phyloP scores from a whole-genome alignment of 257 asterid genomes.

The Solanum chilense region DNA sequence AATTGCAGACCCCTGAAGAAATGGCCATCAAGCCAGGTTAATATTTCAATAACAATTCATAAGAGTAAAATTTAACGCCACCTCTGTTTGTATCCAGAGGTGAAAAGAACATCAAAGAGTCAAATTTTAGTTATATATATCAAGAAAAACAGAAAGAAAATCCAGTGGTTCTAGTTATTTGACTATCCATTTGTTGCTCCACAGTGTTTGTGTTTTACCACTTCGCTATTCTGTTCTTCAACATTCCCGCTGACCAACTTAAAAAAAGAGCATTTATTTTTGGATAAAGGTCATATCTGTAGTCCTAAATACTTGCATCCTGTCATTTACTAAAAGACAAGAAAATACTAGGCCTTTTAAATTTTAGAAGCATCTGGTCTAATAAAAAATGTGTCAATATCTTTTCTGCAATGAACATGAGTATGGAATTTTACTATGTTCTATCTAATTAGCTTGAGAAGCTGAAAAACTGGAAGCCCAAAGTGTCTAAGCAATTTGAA shows the following conservation, averaged over 20 bases:
- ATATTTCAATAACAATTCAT: neutral
- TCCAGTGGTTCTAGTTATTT: neutral
- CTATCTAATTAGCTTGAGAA: neutral
- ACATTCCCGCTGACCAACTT: neutral
- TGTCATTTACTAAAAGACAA: neutral
- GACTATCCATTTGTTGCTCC: neutral
- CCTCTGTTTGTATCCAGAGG: neutral
- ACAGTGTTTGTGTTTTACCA: neutral
- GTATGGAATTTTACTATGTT: neutral
- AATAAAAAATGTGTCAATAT: neutral
- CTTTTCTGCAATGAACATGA: neutral
- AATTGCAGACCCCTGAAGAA: slow-evolving; percentile 55
- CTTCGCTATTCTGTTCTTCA: neutral
- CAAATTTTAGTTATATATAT: neutral
- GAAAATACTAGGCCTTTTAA: neutral
- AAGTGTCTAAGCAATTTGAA: neutral
- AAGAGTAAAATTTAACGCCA: neutral
- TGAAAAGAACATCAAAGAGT: neutral
- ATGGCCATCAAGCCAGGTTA: neutral
- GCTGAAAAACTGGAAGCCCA: neutral
- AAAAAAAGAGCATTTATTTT: neutral
- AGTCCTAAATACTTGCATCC: neutral
- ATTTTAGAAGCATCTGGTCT: neutral
- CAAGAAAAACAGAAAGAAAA: neutral
- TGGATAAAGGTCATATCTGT: neutral